Evolutionary conservation across 2,329 filamentous ascomycete species (phyloP).

Genomic region (Dichotomopilus funicola): DNA sequence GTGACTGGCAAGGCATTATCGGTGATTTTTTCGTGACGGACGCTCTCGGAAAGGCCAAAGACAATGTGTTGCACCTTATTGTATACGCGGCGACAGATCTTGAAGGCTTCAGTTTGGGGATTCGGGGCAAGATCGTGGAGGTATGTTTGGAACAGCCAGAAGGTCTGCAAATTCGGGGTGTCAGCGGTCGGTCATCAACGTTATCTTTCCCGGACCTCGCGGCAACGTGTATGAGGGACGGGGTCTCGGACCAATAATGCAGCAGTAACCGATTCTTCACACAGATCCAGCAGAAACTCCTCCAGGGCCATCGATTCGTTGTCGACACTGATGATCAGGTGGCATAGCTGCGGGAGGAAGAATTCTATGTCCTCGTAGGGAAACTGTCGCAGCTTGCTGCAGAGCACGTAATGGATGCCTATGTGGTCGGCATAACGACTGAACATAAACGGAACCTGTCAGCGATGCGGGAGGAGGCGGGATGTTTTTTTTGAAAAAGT

Average conservation of each 20-base stretch:
- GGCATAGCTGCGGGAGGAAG: conserved; percentile 82
- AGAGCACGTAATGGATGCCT: conserved; percentile 82
- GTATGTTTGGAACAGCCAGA: conserved; percentile 87
- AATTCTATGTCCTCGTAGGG: conserved; percentile 89
- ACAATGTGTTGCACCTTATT: conserved; percentile 86
- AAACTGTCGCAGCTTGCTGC: conserved; percentile 82
- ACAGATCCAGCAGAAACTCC: conserved; percentile 79
- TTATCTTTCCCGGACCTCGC: not conserved
- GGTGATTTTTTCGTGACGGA: conserved; percentile 66
- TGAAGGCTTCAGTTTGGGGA: conserved; percentile 70
- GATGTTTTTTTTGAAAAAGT: not conserved
- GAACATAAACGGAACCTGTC: conserved; percentile 13
- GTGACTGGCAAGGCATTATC: conserved; percentile 77
- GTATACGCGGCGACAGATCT: conserved; percentile 76
- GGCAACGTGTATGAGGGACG: conserved; percentile 1
- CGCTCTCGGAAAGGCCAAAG: conserved; percentile 66
- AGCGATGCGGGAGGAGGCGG: not conserved
- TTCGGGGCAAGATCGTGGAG: conserved; percentile 72
- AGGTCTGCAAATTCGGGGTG: conserved; percentile 51
- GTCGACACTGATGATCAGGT: conserved; percentile 80
- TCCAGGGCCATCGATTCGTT: conserved; percentile 89
- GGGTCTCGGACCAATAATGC: conserved; percentile 62
- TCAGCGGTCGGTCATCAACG: conserved; percentile 19
- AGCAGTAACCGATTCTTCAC: conserved; percentile 80
- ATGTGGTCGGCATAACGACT: conserved; percentile 86